phyloP scores from a whole-genome alignment of 192 early-diverging fungal genomes.

The Endogone sp. region DNA sequence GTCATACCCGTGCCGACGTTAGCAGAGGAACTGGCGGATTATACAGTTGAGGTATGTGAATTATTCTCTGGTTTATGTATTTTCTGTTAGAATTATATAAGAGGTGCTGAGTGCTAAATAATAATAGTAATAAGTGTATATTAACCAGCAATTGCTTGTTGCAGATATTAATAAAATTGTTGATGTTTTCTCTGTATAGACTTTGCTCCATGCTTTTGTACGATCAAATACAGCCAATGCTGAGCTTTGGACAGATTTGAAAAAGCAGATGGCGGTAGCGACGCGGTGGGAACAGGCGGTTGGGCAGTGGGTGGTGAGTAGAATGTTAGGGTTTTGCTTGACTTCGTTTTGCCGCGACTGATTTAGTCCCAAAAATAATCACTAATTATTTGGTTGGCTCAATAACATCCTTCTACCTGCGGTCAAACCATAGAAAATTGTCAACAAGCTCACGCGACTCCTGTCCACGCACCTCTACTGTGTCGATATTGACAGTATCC shows the following conservation, averaged over 20 bases:
- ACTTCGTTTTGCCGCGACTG: no score
- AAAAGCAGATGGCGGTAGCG: slow-evolving; percentile 39
- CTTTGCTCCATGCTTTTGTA: slow-evolving; percentile 62
- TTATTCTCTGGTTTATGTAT: no score
- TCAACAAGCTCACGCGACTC: slow-evolving; percentile 57
- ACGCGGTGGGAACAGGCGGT: slow-evolving; percentile 55
- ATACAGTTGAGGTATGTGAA: slow-evolving; percentile 54
- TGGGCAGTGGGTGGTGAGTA: slow-evolving; percentile 65
- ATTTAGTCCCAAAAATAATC: no score
- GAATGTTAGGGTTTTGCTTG: neutral
- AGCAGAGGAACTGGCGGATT: slow-evolving; percentile 60
- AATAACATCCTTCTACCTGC: no score
- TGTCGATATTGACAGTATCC: slow-evolving; percentile 52
- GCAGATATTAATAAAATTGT: no score
- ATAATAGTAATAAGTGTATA: no score
- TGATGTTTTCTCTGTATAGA: no score
- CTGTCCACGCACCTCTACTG: slow-evolving; percentile 52
- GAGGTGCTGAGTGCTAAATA: no score
- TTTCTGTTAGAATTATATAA: no score
- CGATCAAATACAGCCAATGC: slow-evolving; percentile 47
- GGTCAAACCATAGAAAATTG: slow-evolving; percentile 45
- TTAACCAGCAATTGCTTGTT: no score
- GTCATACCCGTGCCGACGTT: slow-evolving; percentile 28
- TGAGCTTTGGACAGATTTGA: slow-evolving; percentile 55
- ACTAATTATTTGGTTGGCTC: no score